Conservation (phyloP, 2,329 filamentous ascomycete genomes). For the Cordyceps farinosa region DNA sequence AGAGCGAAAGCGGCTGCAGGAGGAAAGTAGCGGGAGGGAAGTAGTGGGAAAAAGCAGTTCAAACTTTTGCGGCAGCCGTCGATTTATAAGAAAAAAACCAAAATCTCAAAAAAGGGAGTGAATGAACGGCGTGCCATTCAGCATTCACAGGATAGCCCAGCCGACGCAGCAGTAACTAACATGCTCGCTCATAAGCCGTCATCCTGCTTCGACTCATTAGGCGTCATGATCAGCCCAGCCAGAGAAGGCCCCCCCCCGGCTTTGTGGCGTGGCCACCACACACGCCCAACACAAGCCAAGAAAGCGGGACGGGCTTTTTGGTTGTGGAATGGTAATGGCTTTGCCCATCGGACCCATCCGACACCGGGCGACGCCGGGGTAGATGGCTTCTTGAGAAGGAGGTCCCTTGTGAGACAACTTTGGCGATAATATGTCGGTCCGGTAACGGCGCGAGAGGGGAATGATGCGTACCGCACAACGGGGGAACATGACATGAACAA, state of each 20-base stretch:
- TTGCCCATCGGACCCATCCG: conserved; percentile 11
- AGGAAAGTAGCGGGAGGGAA: conserved; percentile 7
- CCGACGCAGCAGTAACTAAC: background rate
- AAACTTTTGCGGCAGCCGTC: background rate
- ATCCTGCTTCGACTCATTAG: conserved; percentile 10
- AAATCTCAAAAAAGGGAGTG: background rate
- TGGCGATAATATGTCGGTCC: background rate
- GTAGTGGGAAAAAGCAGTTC: background rate
- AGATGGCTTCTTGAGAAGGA: background rate
- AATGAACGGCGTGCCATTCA: background rate
- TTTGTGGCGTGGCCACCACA: background rate
- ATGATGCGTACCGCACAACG: background rate
- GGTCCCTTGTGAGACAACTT: background rate
- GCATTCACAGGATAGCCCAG: background rate
- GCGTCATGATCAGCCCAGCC: conserved; percentile 10
- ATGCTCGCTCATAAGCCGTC: conserved; percentile 1
- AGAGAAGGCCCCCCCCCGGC: background rate
- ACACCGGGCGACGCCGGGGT: conserved; percentile 6
- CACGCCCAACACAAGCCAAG: background rate
- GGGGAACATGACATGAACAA: background rate
- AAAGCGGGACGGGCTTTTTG: background rate
- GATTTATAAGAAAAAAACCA: background rate
- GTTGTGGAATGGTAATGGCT: background rate
- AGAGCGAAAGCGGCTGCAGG: conserved; percentile 1
- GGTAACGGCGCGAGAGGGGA: background rate